These are phyloP conservation scores for Anthracocystis walkeri DNA, from an alignment of 1,284 basidiomycete genomes.

Conservation along the genomic window DNA sequence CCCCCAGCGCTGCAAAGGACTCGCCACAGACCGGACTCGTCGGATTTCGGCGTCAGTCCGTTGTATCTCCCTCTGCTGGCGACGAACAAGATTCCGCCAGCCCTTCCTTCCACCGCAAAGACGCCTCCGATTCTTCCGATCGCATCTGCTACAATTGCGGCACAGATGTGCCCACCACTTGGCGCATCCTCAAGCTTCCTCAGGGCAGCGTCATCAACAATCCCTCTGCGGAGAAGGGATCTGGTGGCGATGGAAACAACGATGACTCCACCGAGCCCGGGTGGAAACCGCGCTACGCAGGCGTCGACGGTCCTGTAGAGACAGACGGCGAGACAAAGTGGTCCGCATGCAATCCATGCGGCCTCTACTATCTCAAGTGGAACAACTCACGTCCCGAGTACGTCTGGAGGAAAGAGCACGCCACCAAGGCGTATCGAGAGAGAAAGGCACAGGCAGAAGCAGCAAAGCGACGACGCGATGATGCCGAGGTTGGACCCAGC, in stretches of 20 bases:
- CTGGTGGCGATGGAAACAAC: constrained; percentile 14
- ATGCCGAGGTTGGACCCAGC: constrained; percentile 10
- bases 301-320: constrained; percentile 23
- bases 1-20: constrained; percentile 12
- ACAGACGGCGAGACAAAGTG: constrained; percentile 53
- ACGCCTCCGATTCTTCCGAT: constrained; percentile 12
- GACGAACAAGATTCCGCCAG: constrained; percentile 27
- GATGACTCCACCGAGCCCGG: constrained; percentile 21
- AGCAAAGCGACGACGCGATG: constrained; percentile 25
- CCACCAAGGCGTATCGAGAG: constrained; percentile 35
- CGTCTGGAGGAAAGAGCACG: constrained; percentile 52
- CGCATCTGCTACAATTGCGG: constrained; percentile 67
- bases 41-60: constrained; percentile 25
- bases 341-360: constrained; percentile 67
- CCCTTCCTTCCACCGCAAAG: constrained; percentile 25
- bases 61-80: constrained; percentile 23
- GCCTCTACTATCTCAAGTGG: constrained; percentile 63
- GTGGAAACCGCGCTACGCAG: constrained; percentile 28
- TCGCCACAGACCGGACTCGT: constrained; percentile 15
- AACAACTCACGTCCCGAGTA: constrained; percentile 56
- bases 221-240: constrained; percentile 45
- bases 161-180: constrained; percentile 44
- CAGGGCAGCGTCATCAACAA: constrained; percentile 49
- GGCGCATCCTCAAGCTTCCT: constrained; percentile 57
- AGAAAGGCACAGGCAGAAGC: constrained; percentile 35